Percentiles rank a stretch among this genome's conserved stretches.
Evolutionary conservation across 306 rosid genomes (phyloP).

Genomic region (Cicer bijugum): DNA sequence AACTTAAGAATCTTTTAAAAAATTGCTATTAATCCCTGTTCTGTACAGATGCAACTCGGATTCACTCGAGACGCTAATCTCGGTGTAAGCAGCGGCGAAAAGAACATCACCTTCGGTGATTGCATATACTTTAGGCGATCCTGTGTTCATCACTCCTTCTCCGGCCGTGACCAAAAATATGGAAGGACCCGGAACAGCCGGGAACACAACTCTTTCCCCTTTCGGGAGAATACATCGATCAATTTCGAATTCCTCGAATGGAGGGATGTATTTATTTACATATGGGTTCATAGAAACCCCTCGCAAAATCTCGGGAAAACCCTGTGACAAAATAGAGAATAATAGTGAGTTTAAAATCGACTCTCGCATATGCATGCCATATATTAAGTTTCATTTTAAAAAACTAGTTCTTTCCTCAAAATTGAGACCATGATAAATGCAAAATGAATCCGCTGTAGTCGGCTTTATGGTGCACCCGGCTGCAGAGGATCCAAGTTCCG

Average conservation of each 20-base stretch:
- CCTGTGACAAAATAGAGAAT: constrained; percentile 52
- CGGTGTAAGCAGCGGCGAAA: constrained; percentile 77
- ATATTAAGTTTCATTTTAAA: neutral
- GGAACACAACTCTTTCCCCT: constrained; percentile 61
- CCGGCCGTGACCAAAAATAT: constrained; percentile 69
- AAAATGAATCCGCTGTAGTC: too few relatives aligned
- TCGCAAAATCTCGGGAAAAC: constrained; percentile 74
- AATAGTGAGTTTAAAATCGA: neutral
- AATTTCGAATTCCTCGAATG: constrained; percentile 90
- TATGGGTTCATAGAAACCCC: constrained; percentile 67
- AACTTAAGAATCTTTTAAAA: constrained; percentile 54
- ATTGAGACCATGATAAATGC: neutral
- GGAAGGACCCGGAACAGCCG: constrained; percentile 80
- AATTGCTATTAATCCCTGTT: constrained; percentile 75
- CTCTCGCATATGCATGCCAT: neutral
- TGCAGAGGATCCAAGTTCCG: too few relatives aligned
- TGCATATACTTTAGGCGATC: constrained; percentile 46
- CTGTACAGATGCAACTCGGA: constrained; percentile 71
- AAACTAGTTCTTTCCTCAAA: neutral
- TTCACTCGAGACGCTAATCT: constrained; percentile 59
- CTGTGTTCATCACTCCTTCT: constrained; percentile 61
- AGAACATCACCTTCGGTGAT: constrained; percentile 78
- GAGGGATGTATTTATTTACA: constrained; percentile 70
- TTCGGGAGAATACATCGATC: constrained; percentile 74
- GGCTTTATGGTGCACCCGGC: too few relatives aligned